A percentile compares a stretch with the other conserved stretches of the same genome.
Evolutionary conservation across 2,329 filamentous ascomycete genomes (phyloP).

Genomic region (Apiospora malaysiana): DNA sequence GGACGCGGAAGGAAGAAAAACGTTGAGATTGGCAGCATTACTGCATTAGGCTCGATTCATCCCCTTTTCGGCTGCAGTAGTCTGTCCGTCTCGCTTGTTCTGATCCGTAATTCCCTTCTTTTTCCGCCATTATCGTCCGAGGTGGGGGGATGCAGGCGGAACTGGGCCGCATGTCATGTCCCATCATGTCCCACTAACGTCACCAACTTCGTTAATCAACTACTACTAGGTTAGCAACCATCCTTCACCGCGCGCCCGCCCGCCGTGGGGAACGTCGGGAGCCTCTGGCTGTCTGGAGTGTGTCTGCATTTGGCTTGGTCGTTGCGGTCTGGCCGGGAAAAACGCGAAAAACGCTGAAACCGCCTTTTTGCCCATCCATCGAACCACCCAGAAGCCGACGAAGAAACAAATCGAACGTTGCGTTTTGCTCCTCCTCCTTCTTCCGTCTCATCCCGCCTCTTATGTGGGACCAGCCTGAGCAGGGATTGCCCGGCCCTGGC

Average conservation of each 20-base stretch:
- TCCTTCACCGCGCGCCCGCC: neutral
- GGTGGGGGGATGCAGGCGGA: neutral
- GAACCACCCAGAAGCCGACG: neutral
- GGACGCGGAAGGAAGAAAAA: neutral
- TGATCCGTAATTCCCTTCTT: neutral
- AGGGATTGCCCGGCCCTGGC: slow-evolving; percentile 8
- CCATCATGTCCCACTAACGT: too few species aligned
- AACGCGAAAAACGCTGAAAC: too few species aligned
- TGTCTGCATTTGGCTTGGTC: neutral
- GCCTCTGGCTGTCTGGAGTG: too few species aligned
- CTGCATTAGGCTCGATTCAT: too few species aligned
- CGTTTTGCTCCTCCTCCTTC: neutral
- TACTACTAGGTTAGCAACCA: too few species aligned
- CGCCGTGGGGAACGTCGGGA: neutral
- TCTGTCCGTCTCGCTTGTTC: neutral
- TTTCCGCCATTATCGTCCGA: slow-evolving; percentile 8
- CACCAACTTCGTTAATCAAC: too few species aligned
- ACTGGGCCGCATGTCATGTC: neutral
- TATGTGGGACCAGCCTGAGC: neutral
- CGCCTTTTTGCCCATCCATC: neutral
- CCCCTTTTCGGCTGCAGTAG: slow-evolving; percentile 3
- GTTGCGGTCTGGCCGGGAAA: neutral
- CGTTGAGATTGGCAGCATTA: neutral
- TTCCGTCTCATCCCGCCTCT: too few species aligned
- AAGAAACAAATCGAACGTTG: neutral